Base-by-base conservation (phyloP, 2,329 filamentous ascomycete genomes). In the Botrytis deweyae region DNA sequence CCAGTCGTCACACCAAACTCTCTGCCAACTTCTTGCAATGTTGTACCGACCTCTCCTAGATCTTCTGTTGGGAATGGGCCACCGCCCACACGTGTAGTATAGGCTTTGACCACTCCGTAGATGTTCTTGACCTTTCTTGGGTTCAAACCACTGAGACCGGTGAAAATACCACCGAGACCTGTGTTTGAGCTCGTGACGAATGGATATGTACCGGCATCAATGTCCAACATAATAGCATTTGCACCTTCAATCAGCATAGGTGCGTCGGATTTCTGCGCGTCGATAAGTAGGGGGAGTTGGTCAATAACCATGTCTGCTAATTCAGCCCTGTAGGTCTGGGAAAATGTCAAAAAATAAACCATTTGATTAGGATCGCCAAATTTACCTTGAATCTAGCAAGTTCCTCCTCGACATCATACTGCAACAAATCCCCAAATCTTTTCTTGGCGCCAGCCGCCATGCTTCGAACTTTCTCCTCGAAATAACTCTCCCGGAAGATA, bases 21-120 rank as follows among this genome's bases (percentile, higher is more conserved):
- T 44, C 83, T 81, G 29, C 85, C 86, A 73, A 86, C 81, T 72
- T 85, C 81, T 78, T 87, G 85, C 42, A 88, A 83, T 77, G 85
- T 85, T 40, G 80, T 82, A 69, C 85, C 86, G 46, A 80, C 76
- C 78, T 86, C 84, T 73, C 81, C 83, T 16, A 81, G 76, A 70
- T 85, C 88, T 81, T 93, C 90, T 0, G 89, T 91, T 63, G 90
- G 90, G 83, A 93, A 92, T n/a, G 88, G 88, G 20, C 90, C 90
- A 62, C 85, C 85, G 65, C 86, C 87, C 25, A 90, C 88, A 72
- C 78, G 42, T 44, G 90, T 92, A 59, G 72, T 66, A 59, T 72
- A 72, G 49, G 72, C 68, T 81, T 92, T 91, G 8, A 90, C 88
- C 18, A 92, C 90, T 72, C 90, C 90, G 76, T 92, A 87, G 64